Evolutionary conservation across 2,329 filamentous ascomycete genomes (phyloP).

Genomic region (Graphilbum ipis-grandicollis): DNA sequence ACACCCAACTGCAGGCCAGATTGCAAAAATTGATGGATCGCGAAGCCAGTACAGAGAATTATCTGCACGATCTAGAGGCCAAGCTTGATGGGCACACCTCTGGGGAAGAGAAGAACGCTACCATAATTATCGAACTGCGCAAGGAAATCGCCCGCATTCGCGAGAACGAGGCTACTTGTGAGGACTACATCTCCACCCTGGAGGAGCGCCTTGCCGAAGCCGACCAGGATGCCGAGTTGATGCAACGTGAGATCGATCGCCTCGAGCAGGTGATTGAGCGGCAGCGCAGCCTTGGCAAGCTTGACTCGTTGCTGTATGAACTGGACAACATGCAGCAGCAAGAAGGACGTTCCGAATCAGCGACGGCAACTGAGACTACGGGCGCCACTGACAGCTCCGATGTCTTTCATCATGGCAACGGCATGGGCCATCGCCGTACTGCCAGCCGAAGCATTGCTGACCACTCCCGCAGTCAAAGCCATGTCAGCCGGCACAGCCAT

Average conservation of each 20-base stretch:
- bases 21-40: conserved; percentile 88
- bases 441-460: conserved; percentile 24
- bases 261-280: conserved; percentile 91
- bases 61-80: conserved; percentile 77
- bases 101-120: conserved; percentile 82
- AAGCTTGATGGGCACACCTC: conserved; percentile 82
- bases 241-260: conserved; percentile 91
- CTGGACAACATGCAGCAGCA: conserved; percentile 62
- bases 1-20: conserved; percentile 71
- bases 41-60: conserved; percentile 79
- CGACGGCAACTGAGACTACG: conserved; percentile 15
- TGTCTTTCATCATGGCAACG: conserved; percentile 14
- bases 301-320: conserved; percentile 83
- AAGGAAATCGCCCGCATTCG: conserved; percentile 79
- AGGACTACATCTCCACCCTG: conserved; percentile 93
- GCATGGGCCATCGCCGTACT: conserved; percentile 24
- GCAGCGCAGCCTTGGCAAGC: conserved; percentile 82
- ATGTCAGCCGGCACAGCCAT: conserved; percentile 34
- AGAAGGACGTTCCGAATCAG: conserved; percentile 14
- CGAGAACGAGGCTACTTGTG: conserved; percentile 77
- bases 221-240: conserved; percentile 87
- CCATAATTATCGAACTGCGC: conserved; percentile 69
- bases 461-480: conserved; percentile 36
- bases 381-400: conserved; percentile 17
- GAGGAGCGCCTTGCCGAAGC: conserved; percentile 91